phyloP scores from a whole-genome alignment of 2,329 filamentous ascomycete species.

The Sporothrix brunneoviolacea region DNA sequence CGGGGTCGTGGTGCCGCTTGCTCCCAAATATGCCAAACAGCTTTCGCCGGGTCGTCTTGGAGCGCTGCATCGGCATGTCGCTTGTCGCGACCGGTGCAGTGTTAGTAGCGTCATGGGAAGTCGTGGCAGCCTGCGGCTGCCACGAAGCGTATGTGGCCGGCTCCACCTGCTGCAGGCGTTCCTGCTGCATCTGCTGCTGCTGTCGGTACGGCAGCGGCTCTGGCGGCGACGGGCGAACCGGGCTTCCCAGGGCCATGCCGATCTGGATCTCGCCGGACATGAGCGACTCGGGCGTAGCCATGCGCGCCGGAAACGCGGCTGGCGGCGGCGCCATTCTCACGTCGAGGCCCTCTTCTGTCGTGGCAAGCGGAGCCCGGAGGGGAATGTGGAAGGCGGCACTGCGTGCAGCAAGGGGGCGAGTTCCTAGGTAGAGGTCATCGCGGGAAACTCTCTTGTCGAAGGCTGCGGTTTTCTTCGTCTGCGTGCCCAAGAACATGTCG shows the following conservation, averaged over 20 bases:
- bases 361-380: constrained; percentile 35
- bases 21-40: constrained; percentile 48
- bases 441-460: constrained; percentile 31
- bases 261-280: constrained; percentile 47
- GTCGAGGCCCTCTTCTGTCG: constrained; percentile 36
- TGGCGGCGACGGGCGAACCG: constrained; percentile 37
- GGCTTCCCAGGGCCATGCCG: constrained; percentile 69
- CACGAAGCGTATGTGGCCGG: constrained; percentile 1
- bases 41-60: constrained; percentile 52
- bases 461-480: not conserved
- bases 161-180: constrained; percentile 10
- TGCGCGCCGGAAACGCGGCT: constrained; percentile 30
- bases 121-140: not conserved
- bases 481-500: constrained; percentile 29
- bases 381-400: constrained; percentile 33
- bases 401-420: constrained; percentile 11
- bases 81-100: not conserved
- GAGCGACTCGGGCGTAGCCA: constrained; percentile 38
- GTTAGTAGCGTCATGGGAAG: no score
- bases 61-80: constrained; percentile 28
- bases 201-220: not conserved
- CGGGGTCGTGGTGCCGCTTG: constrained; percentile 32
- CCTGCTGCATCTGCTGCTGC: constrained; percentile 11
- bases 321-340: constrained; percentile 22
- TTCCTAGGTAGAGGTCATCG: constrained; percentile 33